Percentiles rank a stretch among this genome's conserved stretches.
These are phyloP conservation scores for Zopfia rhizophila DNA, from an alignment of 2,329 filamentous ascomycete genomes.

Conservation along the genomic window DNA sequence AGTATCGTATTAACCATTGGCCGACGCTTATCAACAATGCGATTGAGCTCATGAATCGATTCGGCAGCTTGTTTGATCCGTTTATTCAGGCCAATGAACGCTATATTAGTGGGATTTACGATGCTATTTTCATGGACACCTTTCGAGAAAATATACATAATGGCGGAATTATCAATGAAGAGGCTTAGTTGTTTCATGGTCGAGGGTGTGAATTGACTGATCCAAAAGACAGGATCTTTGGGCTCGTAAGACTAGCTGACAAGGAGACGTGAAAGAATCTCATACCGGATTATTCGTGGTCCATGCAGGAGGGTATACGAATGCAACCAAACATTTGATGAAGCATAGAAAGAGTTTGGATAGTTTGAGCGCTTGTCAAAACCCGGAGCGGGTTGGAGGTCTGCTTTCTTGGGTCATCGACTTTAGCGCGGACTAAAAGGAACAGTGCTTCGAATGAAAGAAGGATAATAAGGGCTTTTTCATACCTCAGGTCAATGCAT, in stretches of 20 bases:
- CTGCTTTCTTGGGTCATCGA: not conserved
- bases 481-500: not conserved
- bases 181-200: not conserved
- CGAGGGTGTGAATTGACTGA: not conserved
- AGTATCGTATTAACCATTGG: not conserved
- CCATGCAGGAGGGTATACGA: not conserved
- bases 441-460: not conserved
- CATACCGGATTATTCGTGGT: not conserved
- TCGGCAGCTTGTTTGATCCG: not conserved
- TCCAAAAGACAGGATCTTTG: not conserved
- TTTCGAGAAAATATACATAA: not conserved
- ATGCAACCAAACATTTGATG: not conserved
- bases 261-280: not conserved
- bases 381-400: not conserved
- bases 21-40: not conserved
- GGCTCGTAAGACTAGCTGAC: not conserved
- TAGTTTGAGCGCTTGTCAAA: not conserved
- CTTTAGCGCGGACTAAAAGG: not conserved
- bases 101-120: not conserved
- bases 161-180: not conserved
- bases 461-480: not conserved
- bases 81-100: not conserved
- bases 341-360: not conserved
- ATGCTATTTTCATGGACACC: not conserved
- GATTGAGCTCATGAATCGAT: not conserved